phyloP scores from a whole-genome alignment of 1,284 basidiomycete genomes.

The Rhodotorula sp. region DNA sequence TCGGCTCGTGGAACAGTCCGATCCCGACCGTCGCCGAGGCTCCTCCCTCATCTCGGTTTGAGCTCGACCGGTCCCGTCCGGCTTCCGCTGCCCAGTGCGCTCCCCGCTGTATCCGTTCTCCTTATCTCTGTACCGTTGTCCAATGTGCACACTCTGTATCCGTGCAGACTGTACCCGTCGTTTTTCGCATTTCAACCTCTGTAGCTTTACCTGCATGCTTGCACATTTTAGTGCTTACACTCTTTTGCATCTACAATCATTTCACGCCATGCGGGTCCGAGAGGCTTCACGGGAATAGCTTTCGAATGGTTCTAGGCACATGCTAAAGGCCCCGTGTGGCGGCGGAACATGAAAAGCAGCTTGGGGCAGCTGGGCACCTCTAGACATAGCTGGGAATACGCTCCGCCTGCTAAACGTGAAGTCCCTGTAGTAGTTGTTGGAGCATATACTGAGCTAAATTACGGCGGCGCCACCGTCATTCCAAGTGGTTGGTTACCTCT shows the following conservation, averaged over 20 bases:
- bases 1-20: neutral
- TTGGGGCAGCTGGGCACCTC: too few relatives aligned
- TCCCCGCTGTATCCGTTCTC: neutral
- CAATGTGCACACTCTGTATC: neutral
- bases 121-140: neutral
- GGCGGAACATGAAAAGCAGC: too few relatives aligned
- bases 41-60: neutral
- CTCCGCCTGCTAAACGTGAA: too few relatives aligned
- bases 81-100: neutral
- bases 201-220: neutral
- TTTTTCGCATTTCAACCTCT: conserved; percentile 2
- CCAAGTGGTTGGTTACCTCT: too few relatives aligned
- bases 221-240: neutral
- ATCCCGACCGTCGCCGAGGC: neutral
- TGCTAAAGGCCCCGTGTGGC: too few relatives aligned
- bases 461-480: too few relatives aligned
- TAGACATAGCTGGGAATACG: too few relatives aligned
- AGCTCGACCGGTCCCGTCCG: neutral
- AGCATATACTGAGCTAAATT: too few relatives aligned
- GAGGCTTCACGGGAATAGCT: too few relatives aligned
- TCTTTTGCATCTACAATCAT: neutral
- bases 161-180: neutral
- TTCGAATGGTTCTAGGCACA: too few relatives aligned
- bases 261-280: too few relatives aligned
- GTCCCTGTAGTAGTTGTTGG: too few relatives aligned